Evolutionary conservation across 2,329 filamentous ascomycete species (phyloP).

Genomic region (Penicillium concentricum): DNA sequence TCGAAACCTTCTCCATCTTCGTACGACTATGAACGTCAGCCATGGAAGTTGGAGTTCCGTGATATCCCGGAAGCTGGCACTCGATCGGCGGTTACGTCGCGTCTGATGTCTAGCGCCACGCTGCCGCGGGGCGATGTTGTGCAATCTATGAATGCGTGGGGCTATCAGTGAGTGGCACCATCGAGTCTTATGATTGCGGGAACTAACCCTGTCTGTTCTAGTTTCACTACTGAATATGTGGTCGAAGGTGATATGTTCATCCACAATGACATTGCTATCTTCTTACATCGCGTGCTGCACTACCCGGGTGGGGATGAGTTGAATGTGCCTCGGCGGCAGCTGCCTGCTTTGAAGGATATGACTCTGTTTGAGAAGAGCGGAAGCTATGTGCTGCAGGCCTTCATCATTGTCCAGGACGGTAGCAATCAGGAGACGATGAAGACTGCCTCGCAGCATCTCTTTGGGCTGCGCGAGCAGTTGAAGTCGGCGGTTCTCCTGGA

Average conservation of each 20-base stretch:
- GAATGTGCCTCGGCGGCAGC: slow-evolving; percentile 33
- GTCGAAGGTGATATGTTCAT: slow-evolving; percentile 59
- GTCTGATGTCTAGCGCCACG: slow-evolving; percentile 51
- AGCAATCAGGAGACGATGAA: slow-evolving; percentile 56
- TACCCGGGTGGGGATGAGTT: slow-evolving; percentile 41
- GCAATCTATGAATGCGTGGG: slow-evolving; percentile 52
- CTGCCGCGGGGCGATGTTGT: slow-evolving; percentile 52
- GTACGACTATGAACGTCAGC: slow-evolving; percentile 39
- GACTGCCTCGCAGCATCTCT: slow-evolving; percentile 54
- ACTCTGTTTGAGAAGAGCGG: slow-evolving; percentile 56
- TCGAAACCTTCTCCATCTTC: slow-evolving; percentile 4
- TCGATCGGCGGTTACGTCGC: slow-evolving; percentile 53
- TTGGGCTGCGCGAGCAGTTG: slow-evolving; percentile 55
- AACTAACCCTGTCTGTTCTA: slow-evolving; percentile 28
- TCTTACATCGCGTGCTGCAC: slow-evolving; percentile 55
- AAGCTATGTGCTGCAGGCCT: slow-evolving; percentile 58
- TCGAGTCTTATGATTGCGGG: slow-evolving; percentile 8
- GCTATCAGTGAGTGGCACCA: slow-evolving; percentile 49
- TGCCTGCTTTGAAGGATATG: slow-evolving; percentile 49
- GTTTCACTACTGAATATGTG: slow-evolving; percentile 58
- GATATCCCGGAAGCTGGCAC: slow-evolving; percentile 54
- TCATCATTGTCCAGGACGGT: slow-evolving; percentile 56
- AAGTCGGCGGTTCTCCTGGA: slow-evolving; percentile 57
- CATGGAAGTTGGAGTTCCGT: slow-evolving; percentile 49
- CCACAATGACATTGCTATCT: slow-evolving; percentile 57